A percentile compares a stretch with the other conserved stretches of the same genome.
Evolutionary conservation across 768 basidiomycete genomes (phyloP).

Genomic region (Leccinum imitatum): DNA sequence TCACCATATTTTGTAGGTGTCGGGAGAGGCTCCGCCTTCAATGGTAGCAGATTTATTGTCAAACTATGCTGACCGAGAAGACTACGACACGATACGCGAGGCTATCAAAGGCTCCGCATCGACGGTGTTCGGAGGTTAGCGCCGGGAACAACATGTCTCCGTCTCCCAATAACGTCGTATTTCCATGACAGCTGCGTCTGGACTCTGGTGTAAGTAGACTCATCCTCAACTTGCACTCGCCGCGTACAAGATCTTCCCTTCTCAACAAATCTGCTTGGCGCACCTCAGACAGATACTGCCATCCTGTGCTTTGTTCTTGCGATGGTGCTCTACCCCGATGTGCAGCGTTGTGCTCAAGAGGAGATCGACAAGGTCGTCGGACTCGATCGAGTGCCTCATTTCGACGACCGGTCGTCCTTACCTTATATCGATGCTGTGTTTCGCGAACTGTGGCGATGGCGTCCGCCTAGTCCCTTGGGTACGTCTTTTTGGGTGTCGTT

Average conservation of each 20-base stretch:
- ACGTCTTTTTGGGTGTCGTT: neutral
- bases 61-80: neutral
- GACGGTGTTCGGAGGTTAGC: conserved; percentile 8
- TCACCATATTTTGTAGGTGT: conserved; percentile 1
- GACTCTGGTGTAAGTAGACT: neutral
- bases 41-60: conserved; percentile 3
- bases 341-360: conserved; percentile 23
- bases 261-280: neutral
- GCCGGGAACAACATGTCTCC: too few relatives aligned
- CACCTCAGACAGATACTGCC: conserved; percentile 14
- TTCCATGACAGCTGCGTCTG: conserved; percentile 1
- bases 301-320: conserved; percentile 26
- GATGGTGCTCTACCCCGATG: conserved; percentile 29
- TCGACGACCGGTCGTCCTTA: conserved; percentile 23
- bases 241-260: neutral
- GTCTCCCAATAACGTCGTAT: neutral
- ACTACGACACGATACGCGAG: neutral
- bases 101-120: conserved; percentile 1
- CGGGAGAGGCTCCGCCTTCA: conserved; percentile 1
- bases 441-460: conserved; percentile 28
- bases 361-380: conserved; percentile 29
- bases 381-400: conserved; percentile 24
- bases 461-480: conserved; percentile 12
- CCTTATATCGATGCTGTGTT: conserved; percentile 28
- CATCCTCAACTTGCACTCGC: neutral